phyloP scores from a whole-genome alignment of 768 basidiomycete genomes.

The Tephrocybe sp. region DNA sequence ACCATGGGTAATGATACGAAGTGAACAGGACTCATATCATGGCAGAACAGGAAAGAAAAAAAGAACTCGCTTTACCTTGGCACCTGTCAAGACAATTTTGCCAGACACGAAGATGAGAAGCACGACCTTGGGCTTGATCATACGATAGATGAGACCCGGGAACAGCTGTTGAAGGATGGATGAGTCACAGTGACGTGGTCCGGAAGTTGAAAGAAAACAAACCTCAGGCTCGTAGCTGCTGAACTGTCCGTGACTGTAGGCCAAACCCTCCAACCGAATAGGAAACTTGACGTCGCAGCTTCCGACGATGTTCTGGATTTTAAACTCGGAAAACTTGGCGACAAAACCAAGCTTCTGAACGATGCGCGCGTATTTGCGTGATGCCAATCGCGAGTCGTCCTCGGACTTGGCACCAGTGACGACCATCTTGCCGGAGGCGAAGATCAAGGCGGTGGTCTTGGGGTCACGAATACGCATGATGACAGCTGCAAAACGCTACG shows the following conservation, averaged over 20 bases:
- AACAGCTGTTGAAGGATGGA: slow-evolving; percentile 63
- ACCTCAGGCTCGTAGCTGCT: slow-evolving; percentile 98
- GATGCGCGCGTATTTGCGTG: slow-evolving; percentile 98
- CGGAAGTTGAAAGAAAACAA: slow-evolving; percentile 21
- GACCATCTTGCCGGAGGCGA: slow-evolving; percentile 99
- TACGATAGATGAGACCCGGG: slow-evolving; percentile 98
- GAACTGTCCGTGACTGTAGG: slow-evolving; percentile 97
- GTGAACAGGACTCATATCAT: slow-evolving; percentile 16
- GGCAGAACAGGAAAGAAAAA: slow-evolving; percentile 17
- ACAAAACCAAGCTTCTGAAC: slow-evolving; percentile 99
- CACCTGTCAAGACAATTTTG: slow-evolving; percentile 98
- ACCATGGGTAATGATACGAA: slow-evolving; percentile 5
- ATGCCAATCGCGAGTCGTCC: slow-evolving; percentile 94
- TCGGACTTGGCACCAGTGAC: slow-evolving; percentile 99
- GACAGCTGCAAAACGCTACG: slow-evolving; percentile 98
- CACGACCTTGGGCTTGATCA: slow-evolving; percentile 99
- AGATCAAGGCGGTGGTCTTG: slow-evolving; percentile 98
- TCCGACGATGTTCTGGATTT: slow-evolving; percentile 99
- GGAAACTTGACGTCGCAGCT: slow-evolving; percentile 99
- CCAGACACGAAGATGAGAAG: slow-evolving; percentile 98
- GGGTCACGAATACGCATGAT: slow-evolving; percentile 99
- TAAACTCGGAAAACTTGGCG: slow-evolving; percentile 99
- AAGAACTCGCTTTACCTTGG: slow-evolving; percentile 73
- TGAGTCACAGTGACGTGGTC: slow-evolving; percentile 7
- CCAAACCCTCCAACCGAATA: slow-evolving; percentile 94